Base-by-base conservation (phyloP, 495 filamentous ascomycete species). In the Trichoderma asperelloides region DNA sequence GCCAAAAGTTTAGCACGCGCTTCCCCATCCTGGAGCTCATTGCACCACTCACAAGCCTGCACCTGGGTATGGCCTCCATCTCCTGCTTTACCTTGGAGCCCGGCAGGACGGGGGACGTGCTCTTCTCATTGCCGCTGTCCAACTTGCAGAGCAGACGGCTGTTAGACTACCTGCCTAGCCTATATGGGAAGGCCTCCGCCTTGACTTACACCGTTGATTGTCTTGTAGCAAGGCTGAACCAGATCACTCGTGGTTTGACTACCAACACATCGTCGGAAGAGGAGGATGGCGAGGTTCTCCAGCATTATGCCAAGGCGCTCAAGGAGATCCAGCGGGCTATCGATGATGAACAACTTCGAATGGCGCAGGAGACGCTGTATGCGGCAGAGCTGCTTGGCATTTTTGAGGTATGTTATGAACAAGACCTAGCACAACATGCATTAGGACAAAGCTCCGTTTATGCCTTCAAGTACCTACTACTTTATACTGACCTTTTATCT, bases 351-450 rank as follows among this genome's bases (percentile, higher is more conserved):
- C 15, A 60, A 11, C 65, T 68, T 28, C 57, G 71, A 11, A 66
- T 63, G 27, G 23, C 70, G 16, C 70, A 75, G 5, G 70, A 78
- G 49, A 69, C 74, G 2, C 68, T 78, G 16, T 77, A 74, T 70
- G 76, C 76, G 12, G 72, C 71, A 12, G 74, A 75, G 41, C 65
- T 78, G 6, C 43, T 78, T 11, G 71, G 68, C 18, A 51, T 77
- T 7, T 76, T 73, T 49, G 75, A 78, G 70, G 74, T 74, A 69
- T 9, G 68, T 45, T 51, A 16, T 15, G 30, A 25, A 28, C n/a
- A 4, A 39, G 27, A 28, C 9, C 6, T 60, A 11, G 4, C 16
- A 5, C 9, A 25, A 16, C 49, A n/a, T 23, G 49, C 41, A 12
- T 45, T 45, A 45, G 41, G 9, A 37, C 0, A 37, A 37, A 37